These are phyloP conservation scores for Aureobasidium mangrovei DNA, from an alignment of 2,329 filamentous ascomycete genomes.

Conservation along the genomic window DNA sequence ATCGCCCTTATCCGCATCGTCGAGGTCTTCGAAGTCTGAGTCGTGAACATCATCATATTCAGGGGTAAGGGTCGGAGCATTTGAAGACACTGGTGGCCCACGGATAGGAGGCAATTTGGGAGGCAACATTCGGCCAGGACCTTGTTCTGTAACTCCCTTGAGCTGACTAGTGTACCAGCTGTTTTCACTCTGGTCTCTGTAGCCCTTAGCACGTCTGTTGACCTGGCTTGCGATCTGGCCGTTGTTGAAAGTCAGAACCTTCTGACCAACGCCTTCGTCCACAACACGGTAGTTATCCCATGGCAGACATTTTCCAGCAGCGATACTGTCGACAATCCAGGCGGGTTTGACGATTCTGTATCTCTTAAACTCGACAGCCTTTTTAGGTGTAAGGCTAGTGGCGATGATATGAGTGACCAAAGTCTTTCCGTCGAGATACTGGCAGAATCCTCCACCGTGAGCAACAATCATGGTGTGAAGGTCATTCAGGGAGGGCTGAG, in stretches of 20 bases:
- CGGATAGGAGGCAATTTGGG: background rate
- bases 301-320: slow-evolving; percentile 68
- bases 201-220: slow-evolving; percentile 53
- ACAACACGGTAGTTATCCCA: slow-evolving; percentile 82
- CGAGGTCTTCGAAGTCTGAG: slow-evolving; percentile 14
- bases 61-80: slow-evolving; percentile 25
- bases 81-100: background rate
- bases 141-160: slow-evolving; percentile 10
- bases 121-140: background rate
- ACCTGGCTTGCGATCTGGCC: slow-evolving; percentile 59
- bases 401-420: slow-evolving; percentile 94
- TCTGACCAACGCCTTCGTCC: slow-evolving; percentile 76
- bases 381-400: slow-evolving; percentile 82
- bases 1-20: background rate
- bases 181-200: slow-evolving; percentile 69
- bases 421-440: slow-evolving; percentile 92
- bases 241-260: slow-evolving; percentile 56
- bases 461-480: slow-evolving; percentile 80
- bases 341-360: slow-evolving; percentile 91
- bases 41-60: slow-evolving; percentile 19
- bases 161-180: slow-evolving; percentile 79
- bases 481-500: slow-evolving; percentile 83
- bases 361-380: slow-evolving; percentile 74
- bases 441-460: slow-evolving; percentile 89
- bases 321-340: slow-evolving; percentile 87